Evolutionary conservation across 2,329 filamentous ascomycete genomes (phyloP).

Genomic region (Simplicillium sp.): DNA sequence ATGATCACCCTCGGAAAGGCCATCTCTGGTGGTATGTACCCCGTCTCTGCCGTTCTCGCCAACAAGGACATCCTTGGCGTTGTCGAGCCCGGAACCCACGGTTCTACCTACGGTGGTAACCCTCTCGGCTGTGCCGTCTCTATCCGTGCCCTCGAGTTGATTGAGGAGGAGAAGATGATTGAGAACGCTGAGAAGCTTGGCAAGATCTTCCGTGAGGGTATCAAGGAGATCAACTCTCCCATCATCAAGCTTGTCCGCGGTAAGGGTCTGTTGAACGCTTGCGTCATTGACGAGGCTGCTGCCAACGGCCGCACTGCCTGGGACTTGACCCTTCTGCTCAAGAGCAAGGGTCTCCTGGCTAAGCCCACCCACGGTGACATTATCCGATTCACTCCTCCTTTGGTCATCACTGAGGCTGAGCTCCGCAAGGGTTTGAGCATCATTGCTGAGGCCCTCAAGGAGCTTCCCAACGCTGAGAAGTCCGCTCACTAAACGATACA

Average conservation of each 20-base stretch:
- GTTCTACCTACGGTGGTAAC: slow-evolving; percentile 97
- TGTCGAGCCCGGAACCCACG: slow-evolving; percentile 91
- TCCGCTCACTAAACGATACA: slow-evolving; percentile 22
- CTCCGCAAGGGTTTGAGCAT: slow-evolving; percentile 68
- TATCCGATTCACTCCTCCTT: slow-evolving; percentile 90
- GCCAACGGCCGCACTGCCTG: slow-evolving; percentile 82
- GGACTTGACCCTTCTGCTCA: slow-evolving; percentile 93
- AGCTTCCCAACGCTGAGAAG: slow-evolving; percentile 57
- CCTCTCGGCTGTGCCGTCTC: slow-evolving; percentile 91
- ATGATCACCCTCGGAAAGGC: slow-evolving; percentile 93
- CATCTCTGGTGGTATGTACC: slow-evolving; percentile 97
- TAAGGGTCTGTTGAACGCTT: slow-evolving; percentile 90
- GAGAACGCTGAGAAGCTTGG: slow-evolving; percentile 75
- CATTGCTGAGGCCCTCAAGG: slow-evolving; percentile 71
- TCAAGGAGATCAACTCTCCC: slow-evolving; percentile 66
- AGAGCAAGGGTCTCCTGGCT: slow-evolving; percentile 88
- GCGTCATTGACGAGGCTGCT: slow-evolving; percentile 87
- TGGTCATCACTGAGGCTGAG: slow-evolving; percentile 87
- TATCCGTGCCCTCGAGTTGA: slow-evolving; percentile 86
- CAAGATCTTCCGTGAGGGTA: slow-evolving; percentile 69
- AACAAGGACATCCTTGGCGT: slow-evolving; percentile 91
- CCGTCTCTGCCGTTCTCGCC: slow-evolving; percentile 87
- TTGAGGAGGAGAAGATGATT: slow-evolving; percentile 84
- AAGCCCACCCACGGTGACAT: slow-evolving; percentile 99
- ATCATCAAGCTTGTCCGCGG: slow-evolving; percentile 78